phyloP scores from a whole-genome alignment of 2,329 filamentous ascomycete genomes.

The Chrysoporthe austroafricana region DNA sequence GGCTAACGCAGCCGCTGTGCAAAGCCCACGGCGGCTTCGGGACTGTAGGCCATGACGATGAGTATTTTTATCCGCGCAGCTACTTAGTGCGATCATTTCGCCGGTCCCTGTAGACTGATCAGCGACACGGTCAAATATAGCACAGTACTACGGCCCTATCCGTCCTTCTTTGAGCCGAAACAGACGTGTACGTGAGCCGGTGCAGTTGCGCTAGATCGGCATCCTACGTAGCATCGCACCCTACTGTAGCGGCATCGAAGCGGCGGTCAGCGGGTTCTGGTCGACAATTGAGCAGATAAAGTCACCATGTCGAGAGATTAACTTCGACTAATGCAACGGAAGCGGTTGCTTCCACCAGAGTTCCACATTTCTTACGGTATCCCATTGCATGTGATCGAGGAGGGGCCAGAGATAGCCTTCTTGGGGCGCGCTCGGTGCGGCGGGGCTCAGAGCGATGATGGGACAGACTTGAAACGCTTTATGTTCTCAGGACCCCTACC shows the following conservation, averaged over 20 bases:
- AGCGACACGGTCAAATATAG: too few relatives aligned
- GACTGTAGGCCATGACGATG: background rate
- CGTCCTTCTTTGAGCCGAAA: too few relatives aligned
- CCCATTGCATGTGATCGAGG: conserved; percentile 21
- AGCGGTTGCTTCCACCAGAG: conserved; percentile 10
- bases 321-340: conserved; percentile 21
- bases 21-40: conserved; percentile 5
- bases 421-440: background rate
- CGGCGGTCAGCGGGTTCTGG: background rate
- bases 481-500: conserved; percentile 2
- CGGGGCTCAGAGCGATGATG: conserved; percentile 14
- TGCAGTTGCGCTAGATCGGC: background rate
- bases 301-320: conserved; percentile 4
- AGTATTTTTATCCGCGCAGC: background rate
- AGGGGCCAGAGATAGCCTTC: conserved; percentile 14
- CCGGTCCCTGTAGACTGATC: too few relatives aligned
- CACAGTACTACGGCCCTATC: background rate
- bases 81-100: background rate
- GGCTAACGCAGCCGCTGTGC: background rate
- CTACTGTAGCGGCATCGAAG: background rate
- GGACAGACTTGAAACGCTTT: conserved; percentile 27
- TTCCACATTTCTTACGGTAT: background rate
- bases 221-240: background rate
- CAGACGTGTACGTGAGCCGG: too few relatives aligned
- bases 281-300: conserved; percentile 5